Evolutionary conservation across 257 asterid genomes (phyloP).

Genomic region (Ophiorrhiza pumila): DNA sequence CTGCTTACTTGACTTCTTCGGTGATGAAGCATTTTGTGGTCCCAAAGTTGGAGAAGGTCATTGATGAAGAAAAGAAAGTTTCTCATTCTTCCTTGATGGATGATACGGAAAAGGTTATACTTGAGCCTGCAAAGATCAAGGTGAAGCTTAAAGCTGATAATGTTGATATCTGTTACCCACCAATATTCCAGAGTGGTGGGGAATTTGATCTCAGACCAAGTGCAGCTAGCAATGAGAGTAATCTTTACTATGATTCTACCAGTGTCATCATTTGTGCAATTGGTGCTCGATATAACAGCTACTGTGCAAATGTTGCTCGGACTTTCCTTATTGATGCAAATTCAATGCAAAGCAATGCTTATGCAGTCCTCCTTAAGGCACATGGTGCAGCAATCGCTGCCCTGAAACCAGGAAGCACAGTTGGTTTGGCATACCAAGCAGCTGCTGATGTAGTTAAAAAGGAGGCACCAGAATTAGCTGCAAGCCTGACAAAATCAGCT

Average conservation of each 20-base stretch:
- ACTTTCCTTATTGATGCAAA: constrained; percentile 30
- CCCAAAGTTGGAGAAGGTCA: constrained; percentile 32
- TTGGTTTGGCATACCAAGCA: constrained; percentile 24
- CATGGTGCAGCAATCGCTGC: constrained; percentile 28
- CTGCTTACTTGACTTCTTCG: constrained; percentile 30
- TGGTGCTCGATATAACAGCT: constrained; percentile 31
- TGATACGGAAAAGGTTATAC: constrained; percentile 34
- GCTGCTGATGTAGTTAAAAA: constrained; percentile 25
- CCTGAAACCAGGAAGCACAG: constrained; percentile 28
- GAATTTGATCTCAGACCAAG: constrained; percentile 34
- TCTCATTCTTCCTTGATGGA: constrained; percentile 33
- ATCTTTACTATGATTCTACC: constrained; percentile 31
- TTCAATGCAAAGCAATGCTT: constrained; percentile 28
- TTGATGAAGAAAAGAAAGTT: constrained; percentile 33
- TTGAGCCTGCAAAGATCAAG: constrained; percentile 33
- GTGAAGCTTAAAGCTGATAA: constrained; percentile 36
- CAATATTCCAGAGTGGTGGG: constrained; percentile 37
- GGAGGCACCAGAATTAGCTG: constrained; percentile 33
- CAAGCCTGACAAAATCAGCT: constrained; percentile 27
- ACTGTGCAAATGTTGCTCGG: constrained; percentile 33
- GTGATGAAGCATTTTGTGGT: constrained; percentile 34
- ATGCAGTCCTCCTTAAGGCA: constrained; percentile 31
- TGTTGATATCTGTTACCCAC: constrained; percentile 33
- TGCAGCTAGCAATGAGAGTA: constrained; percentile 29
- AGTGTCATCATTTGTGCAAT: constrained; percentile 35